Conservation (phyloP, 208 protist species). For the Wallacemonas sp. region DNA sequence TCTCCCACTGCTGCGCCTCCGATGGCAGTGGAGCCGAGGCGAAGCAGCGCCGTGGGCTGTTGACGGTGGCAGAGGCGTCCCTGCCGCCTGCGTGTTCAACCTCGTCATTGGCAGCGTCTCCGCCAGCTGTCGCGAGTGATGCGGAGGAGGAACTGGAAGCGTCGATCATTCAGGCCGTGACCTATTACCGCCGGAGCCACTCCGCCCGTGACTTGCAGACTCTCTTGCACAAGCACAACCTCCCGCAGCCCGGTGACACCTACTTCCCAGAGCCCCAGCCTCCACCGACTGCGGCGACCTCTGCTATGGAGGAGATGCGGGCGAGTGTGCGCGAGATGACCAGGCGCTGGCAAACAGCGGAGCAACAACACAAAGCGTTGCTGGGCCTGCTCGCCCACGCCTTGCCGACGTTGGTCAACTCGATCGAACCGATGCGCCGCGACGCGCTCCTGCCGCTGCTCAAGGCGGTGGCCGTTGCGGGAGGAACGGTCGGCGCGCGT, state of each 20-base stretch:
- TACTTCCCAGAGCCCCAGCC: too few species aligned
- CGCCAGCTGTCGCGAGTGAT: neutral
- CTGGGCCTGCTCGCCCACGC: conserved; percentile 39
- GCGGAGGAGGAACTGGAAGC: neutral
- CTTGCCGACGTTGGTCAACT: conserved; percentile 38
- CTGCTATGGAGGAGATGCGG: neutral
- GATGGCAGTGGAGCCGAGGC: conserved; percentile 3
- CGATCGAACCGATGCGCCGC: conserved; percentile 52
- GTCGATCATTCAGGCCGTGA: neutral
- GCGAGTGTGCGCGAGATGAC: conserved; percentile 9
- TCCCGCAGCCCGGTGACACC: too few species aligned
- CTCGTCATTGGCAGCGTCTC: neutral
- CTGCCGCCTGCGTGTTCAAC: neutral
- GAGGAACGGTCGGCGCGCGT: conserved; percentile 23
- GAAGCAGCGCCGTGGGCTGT: conserved; percentile 2
- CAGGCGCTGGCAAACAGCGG: conserved; percentile 14
- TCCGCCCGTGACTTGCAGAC: neutral
- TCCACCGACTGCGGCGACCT: too few species aligned
- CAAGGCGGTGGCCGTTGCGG: conserved; percentile 29
- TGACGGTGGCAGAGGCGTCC: neutral
- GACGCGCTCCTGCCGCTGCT: conserved; percentile 65
- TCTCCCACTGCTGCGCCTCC: neutral
- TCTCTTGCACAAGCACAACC: neutral
- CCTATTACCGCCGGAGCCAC: neutral
- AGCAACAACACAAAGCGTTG: conserved; percentile 22